Base-by-base conservation (phyloP, 495 filamentous ascomycete species). In the Amphirosellinia nigrospora region DNA sequence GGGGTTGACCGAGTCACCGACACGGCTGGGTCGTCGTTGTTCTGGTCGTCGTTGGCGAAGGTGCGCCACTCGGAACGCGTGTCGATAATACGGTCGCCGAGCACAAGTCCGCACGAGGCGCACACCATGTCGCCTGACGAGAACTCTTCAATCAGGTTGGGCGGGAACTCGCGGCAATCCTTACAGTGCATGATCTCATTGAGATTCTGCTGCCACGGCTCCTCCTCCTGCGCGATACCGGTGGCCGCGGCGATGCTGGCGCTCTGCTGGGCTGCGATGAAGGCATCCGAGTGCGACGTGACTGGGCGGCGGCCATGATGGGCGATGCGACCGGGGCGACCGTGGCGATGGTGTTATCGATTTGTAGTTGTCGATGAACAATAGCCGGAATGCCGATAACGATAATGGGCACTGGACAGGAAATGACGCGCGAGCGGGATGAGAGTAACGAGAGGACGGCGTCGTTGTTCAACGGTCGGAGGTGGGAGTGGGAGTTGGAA, bases 21-120 rank as follows among this genome's bases (percentile, higher is more conserved):
- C 96, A 93, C 96, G 96, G 63, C 93, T 96, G 1, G 96, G 77
- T 99, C 96, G 72, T 98, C 96, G 77, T 91, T 93, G 65, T 87
- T 88, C 79, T 97, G 93, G 75, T 99, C 96, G 74, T 99, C 96
- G 81, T 97, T 98, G 69, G 93, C 91, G 80, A 99, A 99, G 9
- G 96, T 99, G 74, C 96, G 93, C 96, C 96, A 99, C 83, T 99
- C 96, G 61, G 94, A 97, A 61, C 96, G 91, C 70, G 93, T 94
- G 74, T 98, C 96, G 64, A 99, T 93, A 74, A 96, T 92, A 69
- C 94, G 91, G 77, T 95, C 92, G 61, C 90, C 90, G 41, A 98
- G 85, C 15, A 99, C 96, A n/a, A 97, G 81, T 28, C 96, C 96
- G 74, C 96, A 99, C 26, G 91, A 93, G 19, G 85, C 91, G 79